These are phyloP conservation scores for Canariomyces notabilis DNA, from an alignment of 2,329 filamentous ascomycete genomes.

Conservation along the genomic window DNA sequence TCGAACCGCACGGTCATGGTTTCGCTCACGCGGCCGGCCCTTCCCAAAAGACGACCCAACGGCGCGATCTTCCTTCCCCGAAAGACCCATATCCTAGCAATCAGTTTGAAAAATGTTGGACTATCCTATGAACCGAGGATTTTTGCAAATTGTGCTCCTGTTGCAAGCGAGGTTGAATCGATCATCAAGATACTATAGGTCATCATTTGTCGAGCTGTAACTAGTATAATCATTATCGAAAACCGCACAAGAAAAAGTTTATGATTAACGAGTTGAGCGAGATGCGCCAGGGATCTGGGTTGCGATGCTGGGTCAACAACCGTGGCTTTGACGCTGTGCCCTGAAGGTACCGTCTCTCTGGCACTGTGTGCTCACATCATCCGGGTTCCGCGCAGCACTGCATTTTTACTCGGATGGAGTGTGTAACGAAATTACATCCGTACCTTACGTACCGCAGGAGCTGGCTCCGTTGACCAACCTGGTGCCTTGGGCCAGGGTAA, in stretches of 20 bases:
- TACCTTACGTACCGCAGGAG: too few species aligned
- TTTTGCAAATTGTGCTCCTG: too few species aligned
- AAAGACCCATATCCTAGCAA: not conserved
- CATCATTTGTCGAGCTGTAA: too few species aligned
- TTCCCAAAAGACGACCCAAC: not conserved
- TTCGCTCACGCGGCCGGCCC: not conserved
- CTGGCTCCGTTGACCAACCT: slow-evolving; percentile 15
- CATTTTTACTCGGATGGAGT: slow-evolving; percentile 10
- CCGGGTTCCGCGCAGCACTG: slow-evolving; percentile 13
- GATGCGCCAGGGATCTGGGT: not conserved
- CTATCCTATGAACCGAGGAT: too few species aligned
- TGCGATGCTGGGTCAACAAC: not conserved
- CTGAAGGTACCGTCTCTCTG: not conserved
- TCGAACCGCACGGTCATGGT: not conserved
- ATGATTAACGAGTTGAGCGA: too few species aligned
- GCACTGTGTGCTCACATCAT: slow-evolving; percentile 18
- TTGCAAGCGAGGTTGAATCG: too few species aligned
- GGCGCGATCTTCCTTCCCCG: not conserved
- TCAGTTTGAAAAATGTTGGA: too few species aligned
- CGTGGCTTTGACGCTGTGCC: slow-evolving; percentile 11
- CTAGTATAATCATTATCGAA: too few species aligned
- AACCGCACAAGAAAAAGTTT: too few species aligned
- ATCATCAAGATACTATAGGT: too few species aligned
- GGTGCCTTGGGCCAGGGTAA: slow-evolving; percentile 15
- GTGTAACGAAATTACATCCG: too few species aligned